Evolutionary conservation across 2,329 filamentous ascomycete genomes (phyloP).

Genomic region (Beauveria rudraprayagi): DNA sequence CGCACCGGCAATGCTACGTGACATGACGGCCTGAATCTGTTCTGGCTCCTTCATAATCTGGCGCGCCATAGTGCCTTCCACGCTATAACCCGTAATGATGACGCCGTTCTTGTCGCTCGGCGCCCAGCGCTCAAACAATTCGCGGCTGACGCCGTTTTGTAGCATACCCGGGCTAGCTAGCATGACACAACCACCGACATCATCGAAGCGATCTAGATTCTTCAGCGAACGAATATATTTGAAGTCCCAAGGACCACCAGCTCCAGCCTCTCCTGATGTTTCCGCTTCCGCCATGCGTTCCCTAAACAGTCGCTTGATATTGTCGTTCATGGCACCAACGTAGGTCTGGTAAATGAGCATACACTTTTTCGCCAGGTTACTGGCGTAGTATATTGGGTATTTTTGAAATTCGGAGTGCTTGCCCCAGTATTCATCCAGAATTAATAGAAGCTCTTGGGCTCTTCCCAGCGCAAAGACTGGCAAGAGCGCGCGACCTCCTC

Average conservation of each 20-base stretch:
- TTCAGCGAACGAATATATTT: slow-evolving; percentile 87
- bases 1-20: slow-evolving; percentile 55
- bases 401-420: slow-evolving; percentile 83
- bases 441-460: slow-evolving; percentile 88
- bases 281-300: slow-evolving; percentile 89
- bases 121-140: slow-evolving; percentile 90
- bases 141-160: slow-evolving; percentile 88
- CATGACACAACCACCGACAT: slow-evolving; percentile 94
- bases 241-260: slow-evolving; percentile 93
- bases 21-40: slow-evolving; percentile 91
- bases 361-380: slow-evolving; percentile 88
- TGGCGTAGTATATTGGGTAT: slow-evolving; percentile 94
- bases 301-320: slow-evolving; percentile 91
- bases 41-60: slow-evolving; percentile 92
- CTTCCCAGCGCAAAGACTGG: slow-evolving; percentile 91
- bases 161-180: slow-evolving; percentile 96
- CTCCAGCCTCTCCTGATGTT: slow-evolving; percentile 65
- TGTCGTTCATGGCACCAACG: slow-evolving; percentile 97
- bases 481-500: slow-evolving; percentile 86
- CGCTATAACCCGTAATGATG: slow-evolving; percentile 95
- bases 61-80: slow-evolving; percentile 97
- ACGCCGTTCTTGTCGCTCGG: slow-evolving; percentile 97
- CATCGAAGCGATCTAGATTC: slow-evolving; percentile 90
- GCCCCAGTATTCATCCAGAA: slow-evolving; percentile 94
- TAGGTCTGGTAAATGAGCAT: slow-evolving; percentile 99